These are phyloP conservation scores for Fusarium robinianum DNA, from an alignment of 2,329 filamentous ascomycete genomes.

Conservation along the genomic window DNA sequence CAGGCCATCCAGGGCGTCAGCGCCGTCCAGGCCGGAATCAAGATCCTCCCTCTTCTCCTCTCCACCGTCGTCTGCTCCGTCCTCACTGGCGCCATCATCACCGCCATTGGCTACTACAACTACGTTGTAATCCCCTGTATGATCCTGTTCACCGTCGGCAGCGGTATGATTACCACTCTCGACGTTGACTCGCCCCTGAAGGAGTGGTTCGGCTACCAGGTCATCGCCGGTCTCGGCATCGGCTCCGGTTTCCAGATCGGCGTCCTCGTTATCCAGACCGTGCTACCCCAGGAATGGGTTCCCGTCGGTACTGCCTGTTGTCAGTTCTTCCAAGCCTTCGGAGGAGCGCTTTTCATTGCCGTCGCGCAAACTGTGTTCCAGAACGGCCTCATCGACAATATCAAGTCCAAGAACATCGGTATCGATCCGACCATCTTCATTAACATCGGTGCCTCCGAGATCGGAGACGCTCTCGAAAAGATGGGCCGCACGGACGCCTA, in stretches of 20 bases:
- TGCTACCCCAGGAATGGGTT: conserved; percentile 52
- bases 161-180: conserved; percentile 60
- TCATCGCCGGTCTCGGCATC: conserved; percentile 58
- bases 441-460: conserved; percentile 57
- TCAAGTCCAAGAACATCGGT: conserved; percentile 50
- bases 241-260: conserved; percentile 54
- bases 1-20: conserved; percentile 57
- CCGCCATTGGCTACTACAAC: conserved; percentile 49
- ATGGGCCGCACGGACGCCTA: conserved; percentile 49
- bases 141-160: conserved; percentile 50
- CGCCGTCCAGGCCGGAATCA: conserved; percentile 59
- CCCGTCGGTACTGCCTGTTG: conserved; percentile 57
- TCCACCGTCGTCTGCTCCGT: conserved; percentile 55
- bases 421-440: conserved; percentile 55
- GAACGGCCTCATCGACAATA: conserved; percentile 61
- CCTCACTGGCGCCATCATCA: conserved; percentile 48
- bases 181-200: conserved; percentile 49
- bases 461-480: conserved; percentile 48
- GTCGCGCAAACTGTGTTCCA: conserved; percentile 70
- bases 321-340: conserved; percentile 67
- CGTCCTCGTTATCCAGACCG: conserved; percentile 57
- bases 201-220: conserved; percentile 63
- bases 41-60: conserved; percentile 58
- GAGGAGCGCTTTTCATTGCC: conserved; percentile 67
- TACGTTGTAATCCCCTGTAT: conserved; percentile 48